Base-by-base conservation (phyloP, 148 eudicot species). In the Vaccinium myrtillus region DNA sequence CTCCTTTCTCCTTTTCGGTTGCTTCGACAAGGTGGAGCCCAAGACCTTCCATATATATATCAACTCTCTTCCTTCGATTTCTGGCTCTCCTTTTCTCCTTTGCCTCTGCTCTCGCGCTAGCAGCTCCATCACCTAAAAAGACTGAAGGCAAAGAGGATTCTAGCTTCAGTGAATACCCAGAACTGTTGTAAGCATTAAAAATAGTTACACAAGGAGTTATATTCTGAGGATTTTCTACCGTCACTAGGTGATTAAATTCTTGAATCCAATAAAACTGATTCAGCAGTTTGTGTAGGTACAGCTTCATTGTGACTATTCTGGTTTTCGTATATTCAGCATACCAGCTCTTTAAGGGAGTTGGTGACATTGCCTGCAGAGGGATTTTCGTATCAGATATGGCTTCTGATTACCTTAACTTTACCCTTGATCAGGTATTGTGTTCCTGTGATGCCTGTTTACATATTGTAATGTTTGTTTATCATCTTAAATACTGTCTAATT, bases 271-370 rank as follows among this genome's bases (percentile, higher is more conserved):
- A 27, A 69, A 13, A 69, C 74, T 27, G 13, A 0, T 59, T 30
- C 74, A 4, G 2, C 6, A 2, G 36, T 50, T 16, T 27, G n/a
- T 49, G 43, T 19, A 87, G 91, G 84, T 89, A 87, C 88, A 78
- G 79, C 80, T 86, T 87, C 83, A 79, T 70, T n/a, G 85, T 78
- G 58, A 77, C 69, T 32, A 59, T 84, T 12, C 50, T 86, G 50
- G 80, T 18, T 78, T 84, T 87, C 74, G 5, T 75, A 1, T 89
- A 89, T 82, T 88, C 86, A 48, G 89, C 87, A 59, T 87, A 27
- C 83, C 91, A 89, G 73, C 89, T 89, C 73, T 87, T 84, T 16
- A 89, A 89, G 84, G 83, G 89, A 7, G 78, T 89, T 6, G 77
- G 79, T 43, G 89, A 89, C 79, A 89, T 87, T 54, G 84, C 85